These are phyloP conservation scores for Phytophthora pluvialis DNA, from an alignment of 352 stramenopile species.

Conservation along the genomic window DNA sequence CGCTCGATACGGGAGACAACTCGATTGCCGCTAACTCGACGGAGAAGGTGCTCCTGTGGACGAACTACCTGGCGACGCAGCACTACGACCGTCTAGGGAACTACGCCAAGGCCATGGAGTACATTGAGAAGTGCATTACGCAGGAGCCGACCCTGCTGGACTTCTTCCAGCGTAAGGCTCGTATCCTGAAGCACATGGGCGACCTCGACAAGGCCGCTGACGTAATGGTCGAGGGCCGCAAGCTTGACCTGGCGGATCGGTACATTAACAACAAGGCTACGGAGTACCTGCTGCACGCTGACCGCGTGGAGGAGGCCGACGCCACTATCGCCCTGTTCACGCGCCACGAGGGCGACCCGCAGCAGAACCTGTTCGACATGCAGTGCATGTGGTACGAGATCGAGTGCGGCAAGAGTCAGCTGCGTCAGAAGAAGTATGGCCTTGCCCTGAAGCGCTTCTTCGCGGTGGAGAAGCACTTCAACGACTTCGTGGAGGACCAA, in stretches of 20 bases:
- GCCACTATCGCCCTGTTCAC: conserved; percentile 97
- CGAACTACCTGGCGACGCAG: conserved; percentile 92
- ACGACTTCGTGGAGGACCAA: conserved; percentile 98
- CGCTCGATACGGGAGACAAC: conserved; percentile 47
- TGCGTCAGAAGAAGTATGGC: conserved; percentile 73
- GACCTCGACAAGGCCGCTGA: conserved; percentile 92
- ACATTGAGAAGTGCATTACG: conserved; percentile 94
- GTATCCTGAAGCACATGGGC: conserved; percentile 94
- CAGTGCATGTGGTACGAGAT: conserved; percentile 99
- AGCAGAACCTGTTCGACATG: conserved; percentile 98
- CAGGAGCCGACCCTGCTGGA: conserved; percentile 93
- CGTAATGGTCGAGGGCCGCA: conserved; percentile 90
- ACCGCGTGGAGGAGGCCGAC: conserved; percentile 92
- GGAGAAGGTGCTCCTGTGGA: conserved; percentile 83
- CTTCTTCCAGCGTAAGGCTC: conserved; percentile 94
- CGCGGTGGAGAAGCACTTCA: conserved; percentile 97
- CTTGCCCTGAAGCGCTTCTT: conserved; percentile 95
- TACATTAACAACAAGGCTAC: conserved; percentile 99
- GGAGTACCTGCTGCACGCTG: conserved; percentile 96
- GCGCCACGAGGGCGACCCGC: conserved; percentile 95
- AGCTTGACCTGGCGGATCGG: conserved; percentile 96
- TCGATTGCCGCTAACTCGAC: conserved; percentile 34
- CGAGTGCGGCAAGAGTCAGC: conserved; percentile 75
- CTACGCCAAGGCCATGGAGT: conserved; percentile 85
- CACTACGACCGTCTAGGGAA: conserved; percentile 93